Conservation (phyloP, 2,329 filamentous ascomycete species). For the Cercospora sp. region DNA sequence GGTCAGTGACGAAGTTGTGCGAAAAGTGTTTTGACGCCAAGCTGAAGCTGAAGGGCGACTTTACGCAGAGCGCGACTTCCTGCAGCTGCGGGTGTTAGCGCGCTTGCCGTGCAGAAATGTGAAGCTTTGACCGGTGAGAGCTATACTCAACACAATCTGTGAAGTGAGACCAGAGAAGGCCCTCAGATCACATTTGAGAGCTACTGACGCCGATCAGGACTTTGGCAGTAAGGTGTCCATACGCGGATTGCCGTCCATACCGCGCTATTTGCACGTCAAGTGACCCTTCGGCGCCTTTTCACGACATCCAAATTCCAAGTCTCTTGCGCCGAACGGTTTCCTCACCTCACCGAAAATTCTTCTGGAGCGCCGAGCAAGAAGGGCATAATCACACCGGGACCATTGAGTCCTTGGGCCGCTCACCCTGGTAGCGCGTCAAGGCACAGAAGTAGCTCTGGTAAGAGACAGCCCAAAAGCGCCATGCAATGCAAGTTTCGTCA, state of each 20-base stretch:
- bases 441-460: not conserved
- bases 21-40: not conserved
- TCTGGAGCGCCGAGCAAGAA: not conserved
- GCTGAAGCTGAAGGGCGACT: not conserved
- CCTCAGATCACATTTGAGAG: not conserved
- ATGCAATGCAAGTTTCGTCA: not conserved
- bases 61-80: not conserved
- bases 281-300: not conserved
- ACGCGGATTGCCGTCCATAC: not conserved
- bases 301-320: not conserved
- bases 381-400: not conserved
- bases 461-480: not conserved
- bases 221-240: not conserved
- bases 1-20: not conserved
- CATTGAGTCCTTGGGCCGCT: not conserved
- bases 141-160: not conserved
- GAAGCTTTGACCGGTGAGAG: not conserved
- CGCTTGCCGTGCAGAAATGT: conserved; percentile 3
- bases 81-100: not conserved
- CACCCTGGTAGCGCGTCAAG: not conserved
- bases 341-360: not conserved
- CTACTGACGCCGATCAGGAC: not conserved
- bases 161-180: not conserved
- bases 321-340: too few species aligned
- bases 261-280: not conserved